Evolutionary conservation across 139 green algal species (phyloP), one percentile per base, ranked within the genome.

Genomic region (Chlamydomonas sphaeroides): DNA sequence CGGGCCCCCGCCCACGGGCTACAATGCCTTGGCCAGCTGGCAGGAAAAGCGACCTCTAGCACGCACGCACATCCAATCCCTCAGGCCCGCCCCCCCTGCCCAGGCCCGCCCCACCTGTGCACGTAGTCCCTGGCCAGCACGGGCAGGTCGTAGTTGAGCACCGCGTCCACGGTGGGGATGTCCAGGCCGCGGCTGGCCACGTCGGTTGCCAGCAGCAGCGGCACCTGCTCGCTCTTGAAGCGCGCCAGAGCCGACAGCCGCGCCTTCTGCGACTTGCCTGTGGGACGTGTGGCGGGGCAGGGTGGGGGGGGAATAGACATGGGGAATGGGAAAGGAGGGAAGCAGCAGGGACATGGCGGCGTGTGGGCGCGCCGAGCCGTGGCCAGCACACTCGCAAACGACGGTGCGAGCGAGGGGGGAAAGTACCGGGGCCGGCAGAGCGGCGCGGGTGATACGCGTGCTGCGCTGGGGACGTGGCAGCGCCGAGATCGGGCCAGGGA

Each of bases 151-250:
- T 69, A 99, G 85, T 98, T 99, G 78, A 99, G 82, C 11, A 99
- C 97, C 20, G 96, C 85, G 75, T 98, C 93, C 53, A 99, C 97
- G 0, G 88, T 92, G 32, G 94, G 92, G 42, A 99, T 99, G 91
- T 99, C 97, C 68, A 99, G 90, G 8, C 97, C 97, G 15, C 98
- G 83, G 4, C 88, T 92, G 0, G 95, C 96, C 3, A 99, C 95
- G 79, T 99, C 96, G 0, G 96, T 98, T 35, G 96, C 96, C 48
- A 98, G 73, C 73, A 87, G 82, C 51, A 87, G 30, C 33, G 82
- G 82, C 65, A 86, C 70, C 77, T 74, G 65, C 77, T 84, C 77
- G 11, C 63, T 80, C 65, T 94, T 95, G 92, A 98, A 98, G 45
- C 79, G 63, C 17, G 92, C 78, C 17, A 98, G 90, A 0, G 92